These are phyloP conservation scores for Fragaria ananassa DNA, from an alignment of 306 rosid genomes.

Conservation along the genomic window DNA sequence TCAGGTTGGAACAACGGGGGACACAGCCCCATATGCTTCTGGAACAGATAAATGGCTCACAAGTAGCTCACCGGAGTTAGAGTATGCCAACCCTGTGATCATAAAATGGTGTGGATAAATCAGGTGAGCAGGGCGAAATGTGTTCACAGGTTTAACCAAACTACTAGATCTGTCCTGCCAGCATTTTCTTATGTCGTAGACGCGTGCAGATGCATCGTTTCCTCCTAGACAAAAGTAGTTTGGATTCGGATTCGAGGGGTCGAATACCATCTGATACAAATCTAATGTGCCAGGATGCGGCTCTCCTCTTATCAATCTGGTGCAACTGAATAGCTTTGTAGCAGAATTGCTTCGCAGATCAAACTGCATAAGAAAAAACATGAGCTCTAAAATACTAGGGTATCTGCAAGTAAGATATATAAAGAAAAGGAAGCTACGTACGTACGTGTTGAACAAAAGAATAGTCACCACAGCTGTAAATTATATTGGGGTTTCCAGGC, in stretches of 20 bases:
- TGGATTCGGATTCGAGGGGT: background rate
- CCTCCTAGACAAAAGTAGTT: background rate
- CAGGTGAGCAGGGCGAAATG: background rate
- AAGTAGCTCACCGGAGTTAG: background rate
- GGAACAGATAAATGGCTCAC: background rate
- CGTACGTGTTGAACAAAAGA: background rate
- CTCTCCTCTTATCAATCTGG: background rate
- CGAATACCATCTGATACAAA: background rate
- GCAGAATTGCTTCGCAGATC: background rate
- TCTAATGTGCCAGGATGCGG: background rate
- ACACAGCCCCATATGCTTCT: background rate
- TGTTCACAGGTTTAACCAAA: background rate
- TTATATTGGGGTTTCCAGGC: background rate
- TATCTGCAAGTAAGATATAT: too few species aligned
- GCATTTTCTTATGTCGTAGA: background rate
- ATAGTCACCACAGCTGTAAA: background rate
- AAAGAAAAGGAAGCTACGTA: background rate
- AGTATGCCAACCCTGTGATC: background rate
- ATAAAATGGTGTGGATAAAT: background rate
- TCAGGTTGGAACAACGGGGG: background rate
- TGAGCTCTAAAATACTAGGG: background rate
- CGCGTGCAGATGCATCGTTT: background rate
- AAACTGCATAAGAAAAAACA: background rate
- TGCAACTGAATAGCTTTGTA: background rate
- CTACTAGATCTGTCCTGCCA: background rate